phyloP scores from a whole-genome alignment of 139 green algal genomes.

The Chlorella sp. region DNA sequence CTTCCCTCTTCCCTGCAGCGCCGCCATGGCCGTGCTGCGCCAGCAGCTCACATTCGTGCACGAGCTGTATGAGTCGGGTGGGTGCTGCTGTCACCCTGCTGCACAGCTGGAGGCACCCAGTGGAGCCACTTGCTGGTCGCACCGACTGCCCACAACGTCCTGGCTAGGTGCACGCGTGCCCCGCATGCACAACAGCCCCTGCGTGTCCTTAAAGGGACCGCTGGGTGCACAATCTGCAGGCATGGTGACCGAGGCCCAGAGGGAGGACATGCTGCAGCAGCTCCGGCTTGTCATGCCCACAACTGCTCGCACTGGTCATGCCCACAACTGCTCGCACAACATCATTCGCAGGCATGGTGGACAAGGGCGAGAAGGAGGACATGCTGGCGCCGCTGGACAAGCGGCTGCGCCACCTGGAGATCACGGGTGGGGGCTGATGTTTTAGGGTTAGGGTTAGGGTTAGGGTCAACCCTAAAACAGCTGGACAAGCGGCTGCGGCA shows the following conservation, averaged over 20 bases:
- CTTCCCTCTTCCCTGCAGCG: slow-evolving; percentile 34
- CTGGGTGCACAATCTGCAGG: too few species aligned
- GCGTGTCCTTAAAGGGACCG: too few species aligned
- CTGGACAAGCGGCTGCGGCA: not conserved
- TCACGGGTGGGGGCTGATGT: slow-evolving; percentile 13
- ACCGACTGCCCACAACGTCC: too few species aligned
- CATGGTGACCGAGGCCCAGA: slow-evolving; percentile 73
- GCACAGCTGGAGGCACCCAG: too few species aligned
- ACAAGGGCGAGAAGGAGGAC: slow-evolving; percentile 65
- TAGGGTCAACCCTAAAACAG: too few species aligned
- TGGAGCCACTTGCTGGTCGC: too few species aligned
- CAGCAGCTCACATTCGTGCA: slow-evolving; percentile 82
- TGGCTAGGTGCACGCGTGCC: too few species aligned
- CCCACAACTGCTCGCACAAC: too few species aligned
- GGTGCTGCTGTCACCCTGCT: too few species aligned
- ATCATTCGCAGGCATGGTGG: slow-evolving; percentile 69
- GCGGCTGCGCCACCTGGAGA: slow-evolving; percentile 69
- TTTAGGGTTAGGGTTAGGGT: too few species aligned
- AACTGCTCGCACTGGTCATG: not conserved
- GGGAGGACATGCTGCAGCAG: slow-evolving; percentile 43
- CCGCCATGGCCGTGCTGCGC: slow-evolving; percentile 78
- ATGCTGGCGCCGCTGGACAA: slow-evolving; percentile 67
- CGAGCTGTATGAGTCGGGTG: slow-evolving; percentile 63
- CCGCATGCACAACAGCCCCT: too few species aligned
- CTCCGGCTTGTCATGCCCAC: not conserved